These are phyloP conservation scores for Testicularia cyperi DNA, from an alignment of 1,284 basidiomycete genomes.

Conservation along the genomic window DNA sequence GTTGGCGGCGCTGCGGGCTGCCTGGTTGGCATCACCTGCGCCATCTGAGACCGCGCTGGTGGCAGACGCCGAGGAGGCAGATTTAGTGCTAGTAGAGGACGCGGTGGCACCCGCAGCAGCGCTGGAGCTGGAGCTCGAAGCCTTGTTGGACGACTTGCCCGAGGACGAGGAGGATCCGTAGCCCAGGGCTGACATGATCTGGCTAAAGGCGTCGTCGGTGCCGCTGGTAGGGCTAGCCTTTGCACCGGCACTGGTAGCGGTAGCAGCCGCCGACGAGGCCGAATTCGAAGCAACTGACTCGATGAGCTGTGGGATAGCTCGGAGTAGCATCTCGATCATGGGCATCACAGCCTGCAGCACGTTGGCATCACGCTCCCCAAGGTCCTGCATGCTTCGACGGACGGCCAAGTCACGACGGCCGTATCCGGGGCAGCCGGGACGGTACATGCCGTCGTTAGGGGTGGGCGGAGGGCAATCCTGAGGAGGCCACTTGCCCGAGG, in stretches of 20 bases:
- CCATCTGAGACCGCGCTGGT: conserved; percentile 4
- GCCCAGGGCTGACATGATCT: conserved; percentile 27
- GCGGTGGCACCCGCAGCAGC: conserved; percentile 5
- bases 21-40: conserved; percentile 4
- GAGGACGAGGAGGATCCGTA: neutral
- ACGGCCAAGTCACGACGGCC: conserved; percentile 35
- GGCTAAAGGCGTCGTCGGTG: conserved; percentile 21
- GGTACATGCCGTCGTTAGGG: conserved; percentile 47
- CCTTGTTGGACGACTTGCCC: conserved; percentile 6
- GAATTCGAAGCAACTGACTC: conserved; percentile 9
- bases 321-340: conserved; percentile 38
- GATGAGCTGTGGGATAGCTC: conserved; percentile 27
- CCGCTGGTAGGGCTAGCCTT: conserved; percentile 7
- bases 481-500: conserved; percentile 14
- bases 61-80: conserved; percentile 1
- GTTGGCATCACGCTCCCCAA: conserved; percentile 29
- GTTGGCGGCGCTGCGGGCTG: conserved; percentile 31
- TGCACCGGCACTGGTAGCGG: conserved; percentile 8
- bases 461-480: conserved; percentile 39
- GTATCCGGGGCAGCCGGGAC: conserved; percentile 47
- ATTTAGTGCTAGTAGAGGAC: neutral
- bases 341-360: conserved; percentile 31
- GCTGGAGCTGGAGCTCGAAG: conserved; percentile 1
- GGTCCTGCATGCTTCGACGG: conserved; percentile 18
- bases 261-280: conserved; percentile 10